Base-by-base conservation (phyloP, 495 filamentous ascomycete species). In the Astrothelium macrocarpum region DNA sequence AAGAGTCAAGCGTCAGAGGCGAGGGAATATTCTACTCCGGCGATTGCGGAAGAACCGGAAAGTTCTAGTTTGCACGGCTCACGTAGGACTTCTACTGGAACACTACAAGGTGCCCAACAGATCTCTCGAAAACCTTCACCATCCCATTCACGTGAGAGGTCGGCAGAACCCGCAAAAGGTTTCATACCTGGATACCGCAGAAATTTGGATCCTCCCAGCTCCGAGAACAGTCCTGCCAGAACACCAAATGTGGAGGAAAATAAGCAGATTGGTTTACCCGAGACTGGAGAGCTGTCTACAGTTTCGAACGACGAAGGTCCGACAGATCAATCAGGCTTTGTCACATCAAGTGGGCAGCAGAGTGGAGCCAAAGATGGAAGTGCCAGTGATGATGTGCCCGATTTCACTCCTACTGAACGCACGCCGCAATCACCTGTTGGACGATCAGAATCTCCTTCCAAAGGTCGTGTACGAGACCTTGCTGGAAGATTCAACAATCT, bases 141-240 rank as follows among this genome's bases (percentile, higher is more conserved):
- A 23, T 59, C 64, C 59, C 72, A 75, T 45, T 72, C 71, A 45
- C 66, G 71, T 14, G 69, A 76, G 64, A 29, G 65, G 31, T 70
- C 65, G 25, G 43, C 46, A 36, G 66, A 67, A 42, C 69, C 70
- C 29, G 23, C 28, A 34, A 2, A 60, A 46, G 28, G 59, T 64
- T 42, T 32, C 65, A 79, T 85, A 67, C 78, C 79, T 18, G 82
- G 84, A 28, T 82, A 87, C 69, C 81, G 85, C 31, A 78, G 84
- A 23, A 79, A 86, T 68, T 67, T 87, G 65, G 83, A 84, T 67
- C 78, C 85, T 20, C 86, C 87, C 14, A 83, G 79, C 64, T 77
- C 81, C 0, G 81, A 77, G 26, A 85, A 86, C 67, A 86, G 83
- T 65, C 86, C 87, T 36, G 85, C 85, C 5, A 79, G 80, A 56